These are phyloP conservation scores for Aschersonia sp. DNA, from an alignment of 2,329 filamentous ascomycete species.

Conservation along the genomic window DNA sequence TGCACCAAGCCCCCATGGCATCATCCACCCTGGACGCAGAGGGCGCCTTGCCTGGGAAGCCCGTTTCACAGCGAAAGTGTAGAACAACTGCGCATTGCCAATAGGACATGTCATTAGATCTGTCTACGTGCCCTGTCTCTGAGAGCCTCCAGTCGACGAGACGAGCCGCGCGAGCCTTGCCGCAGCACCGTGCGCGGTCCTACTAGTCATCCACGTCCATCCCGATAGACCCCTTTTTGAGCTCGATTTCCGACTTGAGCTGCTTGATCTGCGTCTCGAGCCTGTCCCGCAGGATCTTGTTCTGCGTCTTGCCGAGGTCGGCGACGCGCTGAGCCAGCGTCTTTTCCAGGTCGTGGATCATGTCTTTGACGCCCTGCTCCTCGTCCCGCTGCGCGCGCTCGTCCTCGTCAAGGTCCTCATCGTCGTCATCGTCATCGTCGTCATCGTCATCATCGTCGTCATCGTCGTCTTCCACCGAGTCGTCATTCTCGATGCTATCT, in stretches of 20 bases:
- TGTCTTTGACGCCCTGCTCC: slow-evolving; percentile 38
- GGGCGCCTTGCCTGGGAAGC: too few species aligned
- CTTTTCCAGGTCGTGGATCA: slow-evolving; percentile 37
- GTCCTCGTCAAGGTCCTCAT: slow-evolving; percentile 40
- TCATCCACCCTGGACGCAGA: too few species aligned
- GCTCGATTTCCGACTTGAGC: slow-evolving; percentile 27
- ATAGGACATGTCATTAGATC: too few species aligned
- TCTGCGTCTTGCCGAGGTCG: slow-evolving; percentile 27
- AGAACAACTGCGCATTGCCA: too few species aligned
- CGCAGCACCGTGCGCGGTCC: not conserved
- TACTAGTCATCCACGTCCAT: slow-evolving; percentile 21
- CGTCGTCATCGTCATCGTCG: slow-evolving; percentile 33
- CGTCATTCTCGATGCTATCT: slow-evolving; percentile 27
- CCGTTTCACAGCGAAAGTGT: too few species aligned
- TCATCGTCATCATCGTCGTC: slow-evolving; percentile 23
- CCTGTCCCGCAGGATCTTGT: slow-evolving; percentile 34
- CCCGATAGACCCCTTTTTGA: slow-evolving; percentile 29
- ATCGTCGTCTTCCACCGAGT: slow-evolving; percentile 24
- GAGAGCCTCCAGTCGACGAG: too few species aligned
- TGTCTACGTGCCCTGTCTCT: too few species aligned
- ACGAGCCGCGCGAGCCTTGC: too few species aligned
- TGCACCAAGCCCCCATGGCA: too few species aligned
- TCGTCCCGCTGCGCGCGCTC: slow-evolving; percentile 33
- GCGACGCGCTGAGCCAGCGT: slow-evolving; percentile 30
- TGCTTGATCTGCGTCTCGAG: slow-evolving; percentile 34